Conservation (phyloP, 2,329 filamentous ascomycete genomes). For the Diaporthe aspalathi region DNA sequence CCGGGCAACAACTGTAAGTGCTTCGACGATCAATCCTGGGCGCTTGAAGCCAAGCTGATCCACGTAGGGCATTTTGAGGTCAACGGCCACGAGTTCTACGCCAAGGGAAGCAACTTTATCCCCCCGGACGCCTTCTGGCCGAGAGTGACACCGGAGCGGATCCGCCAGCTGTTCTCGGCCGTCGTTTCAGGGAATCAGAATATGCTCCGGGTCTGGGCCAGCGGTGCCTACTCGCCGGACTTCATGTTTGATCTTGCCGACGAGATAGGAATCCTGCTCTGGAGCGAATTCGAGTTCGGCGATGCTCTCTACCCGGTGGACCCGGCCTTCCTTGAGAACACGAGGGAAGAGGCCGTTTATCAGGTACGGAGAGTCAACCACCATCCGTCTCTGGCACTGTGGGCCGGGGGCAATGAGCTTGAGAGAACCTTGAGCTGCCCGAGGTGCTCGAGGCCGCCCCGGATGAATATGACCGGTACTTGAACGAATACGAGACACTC, state of each 20-base stretch:
- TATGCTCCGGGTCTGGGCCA: slow-evolving; percentile 73
- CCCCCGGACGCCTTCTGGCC: slow-evolving; percentile 73
- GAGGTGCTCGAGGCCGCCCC: slow-evolving; percentile 54
- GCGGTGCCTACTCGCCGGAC: slow-evolving; percentile 69
- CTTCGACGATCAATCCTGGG: background rate
- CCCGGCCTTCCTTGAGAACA: slow-evolving; percentile 65
- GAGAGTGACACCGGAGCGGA: slow-evolving; percentile 63
- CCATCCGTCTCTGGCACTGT: slow-evolving; percentile 66
- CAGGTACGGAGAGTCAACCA: slow-evolving; percentile 71
- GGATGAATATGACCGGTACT: slow-evolving; percentile 54
- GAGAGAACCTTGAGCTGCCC: slow-evolving; percentile 65
- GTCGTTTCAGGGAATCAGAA: slow-evolving; percentile 70
- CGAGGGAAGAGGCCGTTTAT: slow-evolving; percentile 66
- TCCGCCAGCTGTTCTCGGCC: slow-evolving; percentile 64
- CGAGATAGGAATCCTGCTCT: slow-evolving; percentile 69
- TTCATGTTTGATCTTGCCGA: slow-evolving; percentile 73
- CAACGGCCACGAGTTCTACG: slow-evolving; percentile 73
- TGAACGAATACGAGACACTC: slow-evolving; percentile 67
- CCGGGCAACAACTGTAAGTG: slow-evolving; percentile 44
- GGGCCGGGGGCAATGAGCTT: slow-evolving; percentile 70
- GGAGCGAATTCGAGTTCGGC: slow-evolving; percentile 73
- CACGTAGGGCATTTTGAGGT: slow-evolving; percentile 71
- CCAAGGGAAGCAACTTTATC: slow-evolving; percentile 73
- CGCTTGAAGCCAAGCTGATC: background rate
- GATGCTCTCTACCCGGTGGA: slow-evolving; percentile 70